A percentile compares a stretch with the other conserved stretches of the same genome.
Conservation (phyloP, 1,139 yeast genomes). For the Groenewaldozyma auringiensis region DNA sequence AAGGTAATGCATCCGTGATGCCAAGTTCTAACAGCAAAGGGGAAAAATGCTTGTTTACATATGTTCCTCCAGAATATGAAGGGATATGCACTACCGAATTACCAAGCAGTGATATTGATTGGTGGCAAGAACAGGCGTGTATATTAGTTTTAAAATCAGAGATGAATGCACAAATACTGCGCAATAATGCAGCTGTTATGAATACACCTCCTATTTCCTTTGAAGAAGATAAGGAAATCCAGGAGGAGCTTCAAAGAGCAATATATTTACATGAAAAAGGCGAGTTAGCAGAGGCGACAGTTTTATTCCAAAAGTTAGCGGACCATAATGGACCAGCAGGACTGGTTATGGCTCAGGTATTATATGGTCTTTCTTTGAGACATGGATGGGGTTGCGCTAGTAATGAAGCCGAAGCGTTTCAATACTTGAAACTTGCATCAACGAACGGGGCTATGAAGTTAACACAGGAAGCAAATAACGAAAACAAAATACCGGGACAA, state of each 20-base stretch:
- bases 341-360: slow-evolving; percentile 29
- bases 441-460: slow-evolving; percentile 19
- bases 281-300: slow-evolving; percentile 19
- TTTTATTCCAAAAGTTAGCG: slow-evolving; percentile 21
- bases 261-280: slow-evolving; percentile 28
- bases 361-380: slow-evolving; percentile 28
- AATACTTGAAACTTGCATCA: slow-evolving; percentile 26
- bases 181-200: not conserved
- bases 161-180: not conserved
- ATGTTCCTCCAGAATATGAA: not conserved
- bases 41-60: not conserved
- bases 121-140: slow-evolving; percentile 1
- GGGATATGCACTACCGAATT: not conserved
- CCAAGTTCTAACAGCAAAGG: too few species aligned
- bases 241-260: slow-evolving; percentile 22
- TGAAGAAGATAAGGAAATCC: slow-evolving; percentile 13
- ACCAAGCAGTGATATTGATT: not conserved
- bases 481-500: not conserved
- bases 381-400: slow-evolving; percentile 31
- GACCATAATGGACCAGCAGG: slow-evolving; percentile 18
- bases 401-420: slow-evolving; percentile 23
- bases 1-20: too few species aligned
- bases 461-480: slow-evolving; percentile 7
- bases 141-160: not conserved
- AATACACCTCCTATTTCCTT: not conserved